Conservation (phyloP, 768 basidiomycete genomes). For the Holtermannia corniformis region DNA sequence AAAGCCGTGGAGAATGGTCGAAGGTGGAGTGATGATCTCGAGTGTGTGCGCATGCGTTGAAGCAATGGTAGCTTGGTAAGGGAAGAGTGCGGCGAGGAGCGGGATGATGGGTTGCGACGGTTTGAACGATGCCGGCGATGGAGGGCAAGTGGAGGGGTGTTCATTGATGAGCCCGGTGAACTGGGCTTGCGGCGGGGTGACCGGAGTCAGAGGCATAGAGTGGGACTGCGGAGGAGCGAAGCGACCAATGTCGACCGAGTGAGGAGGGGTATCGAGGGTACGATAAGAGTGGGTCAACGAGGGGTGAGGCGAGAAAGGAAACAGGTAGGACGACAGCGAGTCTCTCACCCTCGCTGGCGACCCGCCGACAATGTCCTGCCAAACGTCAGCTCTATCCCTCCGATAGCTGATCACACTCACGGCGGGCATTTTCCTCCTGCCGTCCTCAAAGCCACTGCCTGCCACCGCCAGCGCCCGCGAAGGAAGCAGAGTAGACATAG, state of each 20-base stretch:
- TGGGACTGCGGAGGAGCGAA: background rate
- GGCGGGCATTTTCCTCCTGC: constrained; percentile 39
- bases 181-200: background rate
- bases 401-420: constrained; percentile 15
- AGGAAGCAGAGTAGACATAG: constrained; percentile 2
- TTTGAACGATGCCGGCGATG: background rate
- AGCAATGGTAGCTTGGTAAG: constrained; percentile 22
- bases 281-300: background rate
- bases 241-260: background rate
- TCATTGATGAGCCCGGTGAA: background rate
- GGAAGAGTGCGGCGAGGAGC: constrained; percentile 33
- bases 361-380: constrained; percentile 33
- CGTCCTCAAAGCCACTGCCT: constrained; percentile 42
- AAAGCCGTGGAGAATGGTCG: constrained; percentile 27
- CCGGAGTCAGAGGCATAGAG: constrained; percentile 1
- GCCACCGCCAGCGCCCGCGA: constrained; percentile 35
- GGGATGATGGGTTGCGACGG: constrained; percentile 11
- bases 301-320: constrained; percentile 19
- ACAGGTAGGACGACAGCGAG: constrained; percentile 40
- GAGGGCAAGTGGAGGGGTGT: background rate
- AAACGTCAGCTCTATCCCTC: constrained; percentile 1
- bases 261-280: background rate
- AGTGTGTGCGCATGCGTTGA: constrained; percentile 17
- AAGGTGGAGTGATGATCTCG: constrained; percentile 35
- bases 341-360: constrained; percentile 40